These are phyloP conservation scores for Geotrichum klebahnii DNA, from an alignment of 1,139 yeast species.

Conservation along the genomic window DNA sequence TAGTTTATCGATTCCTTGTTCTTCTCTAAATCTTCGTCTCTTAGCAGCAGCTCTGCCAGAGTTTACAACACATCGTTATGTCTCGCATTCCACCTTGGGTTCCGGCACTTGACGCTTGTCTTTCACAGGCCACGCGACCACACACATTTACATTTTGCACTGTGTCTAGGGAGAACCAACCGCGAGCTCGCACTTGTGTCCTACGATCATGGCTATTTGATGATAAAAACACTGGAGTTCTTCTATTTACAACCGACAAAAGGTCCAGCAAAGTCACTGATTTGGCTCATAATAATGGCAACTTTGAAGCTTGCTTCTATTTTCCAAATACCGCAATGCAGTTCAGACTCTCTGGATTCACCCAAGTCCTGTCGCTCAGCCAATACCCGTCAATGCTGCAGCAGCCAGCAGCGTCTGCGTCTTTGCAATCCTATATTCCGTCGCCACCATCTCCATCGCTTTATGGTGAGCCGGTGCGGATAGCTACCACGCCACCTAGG, in stretches of 20 bases:
- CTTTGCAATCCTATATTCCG: background rate
- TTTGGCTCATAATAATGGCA: constrained; percentile 24
- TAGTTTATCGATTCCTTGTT: background rate
- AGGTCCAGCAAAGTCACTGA: constrained; percentile 60
- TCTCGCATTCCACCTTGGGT: constrained; percentile 34
- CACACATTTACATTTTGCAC: constrained; percentile 64
- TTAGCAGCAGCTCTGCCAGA: background rate
- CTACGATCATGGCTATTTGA: constrained; percentile 74
- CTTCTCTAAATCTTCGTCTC: background rate
- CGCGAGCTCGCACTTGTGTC: constrained; percentile 65
- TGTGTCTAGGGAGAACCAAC: constrained; percentile 52
- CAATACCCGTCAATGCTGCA: constrained; percentile 12
- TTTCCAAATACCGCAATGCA: constrained; percentile 57
- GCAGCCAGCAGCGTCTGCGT: background rate
- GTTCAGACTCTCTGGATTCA: constrained; percentile 66
- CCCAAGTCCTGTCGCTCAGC: constrained; percentile 41
- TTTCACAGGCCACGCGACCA: constrained; percentile 28
- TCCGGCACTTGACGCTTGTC: constrained; percentile 30
- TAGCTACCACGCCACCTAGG: too few species aligned
- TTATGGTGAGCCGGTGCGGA: too few species aligned
- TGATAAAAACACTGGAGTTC: constrained; percentile 61
- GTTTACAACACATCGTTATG: constrained; percentile 24
- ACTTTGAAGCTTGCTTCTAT: constrained; percentile 74
- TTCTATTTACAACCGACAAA: constrained; percentile 69
- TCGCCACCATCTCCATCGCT: background rate